phyloP scores from a whole-genome alignment of 345 rosid genomes.

The Tarenaya hassleriana region DNA sequence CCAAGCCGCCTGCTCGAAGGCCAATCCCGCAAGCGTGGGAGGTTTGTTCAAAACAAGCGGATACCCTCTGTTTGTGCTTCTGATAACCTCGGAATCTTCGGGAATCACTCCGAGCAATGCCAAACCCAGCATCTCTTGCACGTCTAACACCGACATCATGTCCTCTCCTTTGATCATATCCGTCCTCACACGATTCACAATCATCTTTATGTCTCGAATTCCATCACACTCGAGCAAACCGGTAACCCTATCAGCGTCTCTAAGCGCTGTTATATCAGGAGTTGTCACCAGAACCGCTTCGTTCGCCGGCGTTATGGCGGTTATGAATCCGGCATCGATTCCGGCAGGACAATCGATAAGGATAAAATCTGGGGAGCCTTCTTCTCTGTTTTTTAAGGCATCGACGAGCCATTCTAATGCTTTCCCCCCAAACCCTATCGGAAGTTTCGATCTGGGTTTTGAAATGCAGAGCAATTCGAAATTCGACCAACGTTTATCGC shows the following conservation, averaged over 20 bases:
- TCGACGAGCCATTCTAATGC: constrained; percentile 91
- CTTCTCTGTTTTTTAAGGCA: constrained; percentile 55
- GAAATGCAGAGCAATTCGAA: constrained; percentile 90
- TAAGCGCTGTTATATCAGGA: constrained; percentile 77
- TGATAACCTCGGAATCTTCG: constrained; percentile 83
- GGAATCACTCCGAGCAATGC: constrained; percentile 80
- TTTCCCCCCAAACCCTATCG: constrained; percentile 84
- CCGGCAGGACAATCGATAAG: constrained; percentile 95
- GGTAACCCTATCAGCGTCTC: constrained; percentile 86
- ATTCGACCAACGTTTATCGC: constrained; percentile 93
- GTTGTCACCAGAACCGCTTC: constrained; percentile 86
- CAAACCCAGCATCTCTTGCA: constrained; percentile 91
- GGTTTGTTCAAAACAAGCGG: constrained; percentile 89
- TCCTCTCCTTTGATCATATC: constrained; percentile 99
- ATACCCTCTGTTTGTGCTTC: constrained; percentile 87
- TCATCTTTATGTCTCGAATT: constrained; percentile 87
- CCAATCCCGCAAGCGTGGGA: constrained; percentile 88
- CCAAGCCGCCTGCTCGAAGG: constrained; percentile 98
- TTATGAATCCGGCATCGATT: constrained; percentile 94
- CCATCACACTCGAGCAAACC: constrained; percentile 91
- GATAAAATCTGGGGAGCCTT: constrained; percentile 78
- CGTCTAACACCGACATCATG: constrained; percentile 95
- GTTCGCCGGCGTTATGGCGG: constrained; percentile 94
- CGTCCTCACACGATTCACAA: constrained; percentile 85
- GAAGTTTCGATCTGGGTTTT: constrained; percentile 86